Conservation (phyloP, 2,329 filamentous ascomycete species). For the Allantophomopsis lycopodina region DNA sequence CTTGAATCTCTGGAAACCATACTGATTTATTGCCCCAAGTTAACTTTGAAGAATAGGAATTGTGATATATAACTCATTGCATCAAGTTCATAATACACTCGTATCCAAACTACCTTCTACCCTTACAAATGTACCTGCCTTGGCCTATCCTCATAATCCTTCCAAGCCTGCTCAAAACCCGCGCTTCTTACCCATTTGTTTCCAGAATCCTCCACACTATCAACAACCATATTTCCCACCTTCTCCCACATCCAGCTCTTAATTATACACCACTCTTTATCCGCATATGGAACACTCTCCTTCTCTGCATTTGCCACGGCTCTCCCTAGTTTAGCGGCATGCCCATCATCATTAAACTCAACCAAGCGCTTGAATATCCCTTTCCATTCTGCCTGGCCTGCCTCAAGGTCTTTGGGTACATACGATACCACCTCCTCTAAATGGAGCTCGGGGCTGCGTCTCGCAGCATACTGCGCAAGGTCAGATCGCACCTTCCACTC, state of each 20-base stretch:
- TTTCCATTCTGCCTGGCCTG: conserved; percentile 12
- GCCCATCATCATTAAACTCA: conserved; percentile 58
- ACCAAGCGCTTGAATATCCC: conserved; percentile 34
- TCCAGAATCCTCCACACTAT: conserved; percentile 39
- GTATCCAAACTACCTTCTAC: background rate
- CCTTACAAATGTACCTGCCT: conserved; percentile 7
- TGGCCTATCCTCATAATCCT: conserved; percentile 18
- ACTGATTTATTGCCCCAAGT: no score
- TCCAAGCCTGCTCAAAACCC: conserved; percentile 56
- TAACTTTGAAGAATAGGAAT: no score
- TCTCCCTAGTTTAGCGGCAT: conserved; percentile 62
- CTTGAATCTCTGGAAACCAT: no score
- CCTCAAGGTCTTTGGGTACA: conserved; percentile 16
- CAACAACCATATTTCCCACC: conserved; percentile 45
- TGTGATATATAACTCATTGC: no score
- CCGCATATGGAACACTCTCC: conserved; percentile 30
- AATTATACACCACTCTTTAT: conserved; percentile 35
- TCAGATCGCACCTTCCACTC: conserved; percentile 74
- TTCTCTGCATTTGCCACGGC: conserved; percentile 52
- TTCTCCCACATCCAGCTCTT: conserved; percentile 44
- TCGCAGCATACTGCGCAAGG: conserved; percentile 59
- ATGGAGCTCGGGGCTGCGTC: conserved; percentile 45
- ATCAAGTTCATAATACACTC: no score
- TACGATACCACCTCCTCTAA: conserved; percentile 48
- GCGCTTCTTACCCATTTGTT: conserved; percentile 44